Evolutionary conservation across 345 rosid genomes (phyloP).

Genomic region (Populus pruinosa): DNA sequence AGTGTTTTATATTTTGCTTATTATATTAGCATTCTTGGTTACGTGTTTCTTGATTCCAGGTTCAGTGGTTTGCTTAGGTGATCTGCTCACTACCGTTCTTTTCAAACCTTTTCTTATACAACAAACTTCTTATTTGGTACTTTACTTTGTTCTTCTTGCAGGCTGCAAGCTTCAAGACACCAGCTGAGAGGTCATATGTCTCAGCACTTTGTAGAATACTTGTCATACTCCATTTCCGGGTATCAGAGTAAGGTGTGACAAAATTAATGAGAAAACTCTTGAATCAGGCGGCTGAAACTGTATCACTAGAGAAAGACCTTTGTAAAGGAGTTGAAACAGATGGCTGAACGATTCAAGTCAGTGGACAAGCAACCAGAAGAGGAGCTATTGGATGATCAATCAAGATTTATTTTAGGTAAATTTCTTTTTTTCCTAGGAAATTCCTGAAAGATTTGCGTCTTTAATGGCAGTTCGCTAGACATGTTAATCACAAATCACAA

Average conservation of each 20-base stretch:
- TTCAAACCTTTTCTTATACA: neutral
- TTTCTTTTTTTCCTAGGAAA: neutral
- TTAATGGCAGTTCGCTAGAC: neutral
- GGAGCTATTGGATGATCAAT: conserved; percentile 54
- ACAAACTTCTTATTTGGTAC: neutral
- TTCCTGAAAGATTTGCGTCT: neutral
- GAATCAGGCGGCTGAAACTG: conserved; percentile 40
- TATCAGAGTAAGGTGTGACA: conserved; percentile 54
- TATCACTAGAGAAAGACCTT: conserved; percentile 61
- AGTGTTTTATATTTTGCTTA: neutral
- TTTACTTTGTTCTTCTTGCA: conserved; percentile 22
- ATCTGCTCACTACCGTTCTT: neutral
- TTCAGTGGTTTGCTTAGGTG: neutral
- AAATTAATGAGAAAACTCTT: conserved; percentile 65
- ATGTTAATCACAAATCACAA: neutral
- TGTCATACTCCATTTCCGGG: conserved; percentile 48
- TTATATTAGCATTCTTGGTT: neutral
- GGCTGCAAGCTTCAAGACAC: conserved; percentile 64
- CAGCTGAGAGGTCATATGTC: conserved; percentile 79
- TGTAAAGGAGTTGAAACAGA: conserved; percentile 55
- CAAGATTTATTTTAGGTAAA: conserved; percentile 56
- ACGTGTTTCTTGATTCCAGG: neutral
- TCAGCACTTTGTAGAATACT: conserved; percentile 68
- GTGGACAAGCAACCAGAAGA: conserved; percentile 56
- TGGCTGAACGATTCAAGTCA: conserved; percentile 53